These are phyloP conservation scores for Luvunga scandens DNA, from an alignment of 345 rosid species.

Conservation along the genomic window DNA sequence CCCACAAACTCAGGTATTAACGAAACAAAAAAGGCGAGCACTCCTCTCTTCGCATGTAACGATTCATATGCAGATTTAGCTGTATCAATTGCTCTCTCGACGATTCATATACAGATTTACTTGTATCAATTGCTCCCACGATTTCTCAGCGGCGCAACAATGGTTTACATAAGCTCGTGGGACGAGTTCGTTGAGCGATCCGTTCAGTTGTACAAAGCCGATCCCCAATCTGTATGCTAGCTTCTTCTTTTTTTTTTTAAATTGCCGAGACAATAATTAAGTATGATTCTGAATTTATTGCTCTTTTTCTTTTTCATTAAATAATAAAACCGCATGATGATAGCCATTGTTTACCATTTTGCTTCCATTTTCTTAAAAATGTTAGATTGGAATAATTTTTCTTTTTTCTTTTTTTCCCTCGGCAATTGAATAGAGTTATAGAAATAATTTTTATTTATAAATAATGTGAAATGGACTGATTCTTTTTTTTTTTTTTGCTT, in stretches of 20 bases:
- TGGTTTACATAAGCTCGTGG: slow-evolving; percentile 81
- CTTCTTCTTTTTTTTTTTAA: background rate
- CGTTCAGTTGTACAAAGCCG: slow-evolving; percentile 77
- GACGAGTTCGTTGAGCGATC: slow-evolving; percentile 83
- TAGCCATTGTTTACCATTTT: background rate
- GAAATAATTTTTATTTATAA: background rate
- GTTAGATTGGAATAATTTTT: background rate
- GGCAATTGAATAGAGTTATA: background rate
- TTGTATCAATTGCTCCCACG: background rate
- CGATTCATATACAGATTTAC: no score
- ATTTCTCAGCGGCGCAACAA: slow-evolving; percentile 14
- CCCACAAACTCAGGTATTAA: no score
- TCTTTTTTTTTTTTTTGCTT: slow-evolving; percentile 1
- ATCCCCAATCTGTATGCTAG: slow-evolving; percentile 77
- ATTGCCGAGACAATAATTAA: no score
- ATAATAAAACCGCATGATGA: background rate
- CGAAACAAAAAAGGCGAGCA: no score
- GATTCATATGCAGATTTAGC: no score
- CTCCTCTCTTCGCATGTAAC: no score
- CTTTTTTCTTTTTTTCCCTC: background rate
- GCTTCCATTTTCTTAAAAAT: background rate
- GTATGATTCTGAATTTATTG: no score
- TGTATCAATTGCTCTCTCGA: no score
- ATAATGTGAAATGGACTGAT: background rate
- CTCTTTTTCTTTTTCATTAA: no score